Evolutionary conservation across 1,284 basidiomycete genomes (phyloP), one percentile per base, ranked within the genome.

Genomic region (Phlebopus sp.): DNA sequence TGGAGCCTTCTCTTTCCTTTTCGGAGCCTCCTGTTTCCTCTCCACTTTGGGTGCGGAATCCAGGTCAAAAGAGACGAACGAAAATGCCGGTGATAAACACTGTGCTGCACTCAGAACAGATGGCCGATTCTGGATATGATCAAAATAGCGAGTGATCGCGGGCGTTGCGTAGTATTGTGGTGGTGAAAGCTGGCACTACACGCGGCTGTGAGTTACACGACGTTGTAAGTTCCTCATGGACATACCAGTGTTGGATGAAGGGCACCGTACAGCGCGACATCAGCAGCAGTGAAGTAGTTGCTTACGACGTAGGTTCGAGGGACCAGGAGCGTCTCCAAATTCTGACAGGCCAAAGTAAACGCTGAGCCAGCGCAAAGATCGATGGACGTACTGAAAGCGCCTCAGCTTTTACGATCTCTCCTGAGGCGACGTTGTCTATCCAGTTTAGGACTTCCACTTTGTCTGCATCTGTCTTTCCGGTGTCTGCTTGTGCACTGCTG

Each of bases 61-160:
- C 36, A 94, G 69, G 63, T 95, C 86, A 55, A 97, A 82, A 1
- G 72, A 50, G 35, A 96, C 75, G 4, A 76, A 54, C 7, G 76
- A 68, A 68, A 88, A 90, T 0, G 78, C 71, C 5, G 85, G 77
- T 1, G 74, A 66, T 25, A 81, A 66, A 1, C 73, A 59, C 32
- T 76, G 73, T 6, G 84, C 79, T 2, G 77, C 74, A 49, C 73
- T 69, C 29, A 78, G 74, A 25, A 94, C 78, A 32, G 75, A 63
- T 4, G 84, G 75, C 18, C 76, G 76, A 42, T 81, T 77, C 73
- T 97, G 94, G 52, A 97, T 81, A 67, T 96, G 90, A 66, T 94
- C 88, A 64, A 97, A 96, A 77, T 95, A 96, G 44, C 95, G 90
- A 38, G 90, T 89, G 40, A 97, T 69, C 21, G 90, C 79, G 5